Percentiles rank a stretch among this genome's conserved stretches.
Conservation (phyloP, 2,329 filamentous ascomycete genomes). For the Huntiella moniliformis region DNA sequence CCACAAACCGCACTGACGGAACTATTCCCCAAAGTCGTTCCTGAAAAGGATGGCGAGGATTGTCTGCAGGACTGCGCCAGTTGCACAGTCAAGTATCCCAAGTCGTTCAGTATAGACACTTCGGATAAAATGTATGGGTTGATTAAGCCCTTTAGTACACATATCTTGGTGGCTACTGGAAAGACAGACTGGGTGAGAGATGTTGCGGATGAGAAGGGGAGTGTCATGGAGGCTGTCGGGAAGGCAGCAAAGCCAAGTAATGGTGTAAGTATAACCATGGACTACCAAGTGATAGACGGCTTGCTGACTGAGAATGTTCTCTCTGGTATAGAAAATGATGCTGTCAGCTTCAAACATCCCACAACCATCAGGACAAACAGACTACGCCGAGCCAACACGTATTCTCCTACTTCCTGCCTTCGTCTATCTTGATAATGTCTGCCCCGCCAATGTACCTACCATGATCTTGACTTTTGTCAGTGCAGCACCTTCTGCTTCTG, state of each 20-base stretch:
- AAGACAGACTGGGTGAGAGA: conserved; percentile 89
- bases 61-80: conserved; percentile 72
- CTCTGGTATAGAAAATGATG: conserved; percentile 49
- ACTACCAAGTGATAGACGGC: neutral
- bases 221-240: conserved; percentile 60
- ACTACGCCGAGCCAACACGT: conserved; percentile 52
- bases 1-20: too few relatives aligned
- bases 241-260: conserved; percentile 40
- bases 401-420: conserved; percentile 75
- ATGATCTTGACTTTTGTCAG: conserved; percentile 56
- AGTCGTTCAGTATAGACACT: conserved; percentile 53
- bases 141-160: conserved; percentile 73
- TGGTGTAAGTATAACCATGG: conserved; percentile 34
- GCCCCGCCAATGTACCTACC: conserved; percentile 50
- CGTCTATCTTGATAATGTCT: conserved; percentile 65
- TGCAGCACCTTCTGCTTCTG: conserved; percentile 52
- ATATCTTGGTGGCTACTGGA: conserved; percentile 82
- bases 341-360: conserved; percentile 85
- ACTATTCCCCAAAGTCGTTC: conserved; percentile 58
- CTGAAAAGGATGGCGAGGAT: conserved; percentile 68
- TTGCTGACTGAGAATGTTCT: neutral
- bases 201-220: conserved; percentile 72
- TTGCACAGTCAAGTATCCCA: conserved; percentile 63
- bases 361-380: conserved; percentile 45
- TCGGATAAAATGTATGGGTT: conserved; percentile 66